These are phyloP conservation scores for Heterobasidion parviporum DNA, from an alignment of 1,284 basidiomycete species.

Conservation along the genomic window DNA sequence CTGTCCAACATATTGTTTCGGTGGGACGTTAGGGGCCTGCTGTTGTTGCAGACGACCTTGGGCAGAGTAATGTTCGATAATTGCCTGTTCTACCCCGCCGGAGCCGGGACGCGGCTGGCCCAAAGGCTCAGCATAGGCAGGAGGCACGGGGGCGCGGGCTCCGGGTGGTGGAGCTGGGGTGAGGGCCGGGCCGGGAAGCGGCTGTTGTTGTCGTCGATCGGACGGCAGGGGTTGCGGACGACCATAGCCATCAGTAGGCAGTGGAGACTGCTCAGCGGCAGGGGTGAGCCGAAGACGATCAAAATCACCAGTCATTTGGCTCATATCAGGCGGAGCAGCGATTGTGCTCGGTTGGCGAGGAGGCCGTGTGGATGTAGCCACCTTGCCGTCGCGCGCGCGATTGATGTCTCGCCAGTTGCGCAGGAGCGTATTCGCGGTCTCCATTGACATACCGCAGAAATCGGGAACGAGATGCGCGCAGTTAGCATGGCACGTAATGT, in stretches of 20 bases:
- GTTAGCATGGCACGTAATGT: conserved; percentile 94
- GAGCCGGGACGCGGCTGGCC: conserved; percentile 8
- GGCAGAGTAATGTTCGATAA: conserved; percentile 3
- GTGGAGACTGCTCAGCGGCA: neutral
- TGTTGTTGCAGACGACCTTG: conserved; percentile 7
- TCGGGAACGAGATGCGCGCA: conserved; percentile 98
- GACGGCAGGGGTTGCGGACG: conserved; percentile 3
- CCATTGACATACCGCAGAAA: conserved; percentile 99
- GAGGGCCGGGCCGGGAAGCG: conserved; percentile 10
- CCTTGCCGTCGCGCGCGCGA: conserved; percentile 41
- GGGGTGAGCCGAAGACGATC: conserved; percentile 43
- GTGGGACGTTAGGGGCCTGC: conserved; percentile 8
- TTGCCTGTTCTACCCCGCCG: conserved; percentile 7
- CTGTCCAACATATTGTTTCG: conserved; percentile 10
- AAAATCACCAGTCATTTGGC: conserved; percentile 30
- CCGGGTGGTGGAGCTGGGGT: conserved; percentile 11
- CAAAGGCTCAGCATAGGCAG: conserved; percentile 9
- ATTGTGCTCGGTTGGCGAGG: conserved; percentile 15
- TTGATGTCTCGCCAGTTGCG: conserved; percentile 86
- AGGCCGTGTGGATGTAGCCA: conserved; percentile 16
- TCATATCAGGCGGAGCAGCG: conserved; percentile 12
- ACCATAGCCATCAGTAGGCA: neutral
- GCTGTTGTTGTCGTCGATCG: conserved; percentile 11
- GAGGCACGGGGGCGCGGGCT: conserved; percentile 11
- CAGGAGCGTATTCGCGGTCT: conserved; percentile 92